phyloP scores from a whole-genome alignment of 345 rosid species.

The Populus deltoides region DNA sequence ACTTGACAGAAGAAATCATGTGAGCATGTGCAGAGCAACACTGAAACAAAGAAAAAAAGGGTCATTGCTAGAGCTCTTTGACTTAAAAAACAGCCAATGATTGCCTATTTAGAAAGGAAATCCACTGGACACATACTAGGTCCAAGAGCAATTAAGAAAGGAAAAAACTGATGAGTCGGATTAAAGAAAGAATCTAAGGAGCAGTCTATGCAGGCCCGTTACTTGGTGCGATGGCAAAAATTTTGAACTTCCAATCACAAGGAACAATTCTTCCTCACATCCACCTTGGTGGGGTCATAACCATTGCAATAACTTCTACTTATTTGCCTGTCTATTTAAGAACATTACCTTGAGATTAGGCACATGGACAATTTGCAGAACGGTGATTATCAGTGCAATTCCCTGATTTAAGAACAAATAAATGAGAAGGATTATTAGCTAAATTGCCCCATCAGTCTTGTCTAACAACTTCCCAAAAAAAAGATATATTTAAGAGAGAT shows the following conservation, averaged over 20 bases:
- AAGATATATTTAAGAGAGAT: background rate
- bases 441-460: background rate
- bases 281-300: background rate
- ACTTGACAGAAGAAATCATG: background rate
- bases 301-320: background rate
- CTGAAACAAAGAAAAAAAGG: background rate
- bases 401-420: conserved; percentile 52
- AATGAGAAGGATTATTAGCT: conserved; percentile 13
- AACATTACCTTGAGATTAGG: conserved; percentile 89
- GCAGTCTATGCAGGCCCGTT: background rate
- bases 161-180: background rate
- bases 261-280: background rate
- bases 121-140: background rate
- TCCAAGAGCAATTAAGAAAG: background rate
- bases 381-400: conserved; percentile 88
- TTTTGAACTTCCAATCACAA: background rate
- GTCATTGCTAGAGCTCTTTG: background rate
- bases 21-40: background rate
- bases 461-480: background rate
- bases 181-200: background rate
- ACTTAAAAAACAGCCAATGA: background rate
- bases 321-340: background rate
- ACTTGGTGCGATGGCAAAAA: background rate
- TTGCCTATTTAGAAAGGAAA: background rate
- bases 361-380: conserved; percentile 87